Conservation (phyloP, 164 flowering plant species). For the Umbellularia californica region DNA sequence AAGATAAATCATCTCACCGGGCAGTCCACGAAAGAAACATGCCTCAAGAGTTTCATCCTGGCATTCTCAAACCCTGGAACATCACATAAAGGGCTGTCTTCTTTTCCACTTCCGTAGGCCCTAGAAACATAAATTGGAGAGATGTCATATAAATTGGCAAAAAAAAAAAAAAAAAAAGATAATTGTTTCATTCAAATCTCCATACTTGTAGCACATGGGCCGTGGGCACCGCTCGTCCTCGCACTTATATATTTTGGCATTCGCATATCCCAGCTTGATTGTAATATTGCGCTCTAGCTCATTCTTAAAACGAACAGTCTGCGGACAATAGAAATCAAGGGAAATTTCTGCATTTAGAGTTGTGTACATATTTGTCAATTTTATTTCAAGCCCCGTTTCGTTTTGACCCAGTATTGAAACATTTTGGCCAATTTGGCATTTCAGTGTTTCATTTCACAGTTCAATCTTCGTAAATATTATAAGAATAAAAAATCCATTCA, state of each 20-base stretch:
- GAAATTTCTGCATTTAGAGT: too few species aligned
- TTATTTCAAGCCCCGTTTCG: too few species aligned
- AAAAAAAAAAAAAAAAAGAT: too few species aligned
- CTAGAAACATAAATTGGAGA: constrained; percentile 29
- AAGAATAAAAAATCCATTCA: too few species aligned
- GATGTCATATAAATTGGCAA: neutral
- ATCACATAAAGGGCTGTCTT: constrained; percentile 85
- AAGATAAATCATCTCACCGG: constrained; percentile 47
- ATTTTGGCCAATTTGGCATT: too few species aligned
- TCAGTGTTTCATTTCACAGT: too few species aligned
- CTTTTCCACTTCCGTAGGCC: constrained; percentile 99
- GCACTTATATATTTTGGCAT: constrained; percentile 92
- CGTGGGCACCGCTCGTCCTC: constrained; percentile 90
- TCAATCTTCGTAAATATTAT: too few species aligned
- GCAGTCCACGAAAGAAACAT: constrained; percentile 97
- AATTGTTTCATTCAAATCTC: neutral
- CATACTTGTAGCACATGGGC: constrained; percentile 88
- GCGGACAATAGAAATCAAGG: constrained; percentile 13
- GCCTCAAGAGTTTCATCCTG: constrained; percentile 84
- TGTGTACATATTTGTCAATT: too few species aligned
- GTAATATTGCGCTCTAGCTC: constrained; percentile 95
- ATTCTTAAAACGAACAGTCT: constrained; percentile 96
- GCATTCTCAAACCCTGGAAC: constrained; percentile 89
- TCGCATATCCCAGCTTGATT: constrained; percentile 94
- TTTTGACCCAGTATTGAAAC: too few species aligned